Percentiles rank a stretch among this genome's conserved stretches.
These are phyloP conservation scores for Penicillium angulare DNA, from an alignment of 495 filamentous ascomycete species.

Conservation along the genomic window DNA sequence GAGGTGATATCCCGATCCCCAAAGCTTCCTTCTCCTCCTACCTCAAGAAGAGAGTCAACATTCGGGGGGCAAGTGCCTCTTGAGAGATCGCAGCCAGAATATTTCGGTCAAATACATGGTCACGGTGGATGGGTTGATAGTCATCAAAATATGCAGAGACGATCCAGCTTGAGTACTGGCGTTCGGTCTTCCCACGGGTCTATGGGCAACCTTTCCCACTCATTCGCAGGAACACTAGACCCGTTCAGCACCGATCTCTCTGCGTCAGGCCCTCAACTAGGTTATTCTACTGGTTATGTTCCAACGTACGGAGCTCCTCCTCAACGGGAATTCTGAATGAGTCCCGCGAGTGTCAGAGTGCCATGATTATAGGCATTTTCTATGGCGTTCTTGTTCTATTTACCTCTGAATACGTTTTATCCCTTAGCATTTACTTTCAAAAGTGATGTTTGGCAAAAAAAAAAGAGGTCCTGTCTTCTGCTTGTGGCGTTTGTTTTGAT, in stretches of 20 bases:
- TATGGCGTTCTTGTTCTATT: no score
- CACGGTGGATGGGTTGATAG: slow-evolving; percentile 29
- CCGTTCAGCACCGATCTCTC: slow-evolving; percentile 34
- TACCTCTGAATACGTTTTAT: no score
- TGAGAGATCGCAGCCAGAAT: slow-evolving; percentile 35
- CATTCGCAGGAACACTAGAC: slow-evolving; percentile 31
- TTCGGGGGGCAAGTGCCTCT: slow-evolving; percentile 24
- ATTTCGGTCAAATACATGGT: slow-evolving; percentile 27
- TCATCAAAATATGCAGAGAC: slow-evolving; percentile 25
- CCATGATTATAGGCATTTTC: no score
- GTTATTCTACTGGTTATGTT: slow-evolving; percentile 33
- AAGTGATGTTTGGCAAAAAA: no score
- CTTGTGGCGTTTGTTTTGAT: no score
- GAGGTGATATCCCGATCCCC: slow-evolving; percentile 39
- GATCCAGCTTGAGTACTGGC: slow-evolving; percentile 17
- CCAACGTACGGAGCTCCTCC: slow-evolving; percentile 26
- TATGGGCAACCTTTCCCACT: slow-evolving; percentile 25
- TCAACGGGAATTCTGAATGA: slow-evolving; percentile 28
- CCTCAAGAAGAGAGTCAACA: slow-evolving; percentile 35
- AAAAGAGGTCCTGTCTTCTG: no score
- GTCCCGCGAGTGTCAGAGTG: no score
- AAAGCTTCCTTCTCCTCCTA: slow-evolving; percentile 41
- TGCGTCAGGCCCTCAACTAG: slow-evolving; percentile 31
- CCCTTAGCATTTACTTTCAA: no score
- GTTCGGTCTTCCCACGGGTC: slow-evolving; percentile 26